Evolutionary conservation across 2,329 filamentous ascomycete genomes (phyloP).

Genomic region (Arthrobotrys pseudoclavata): DNA sequence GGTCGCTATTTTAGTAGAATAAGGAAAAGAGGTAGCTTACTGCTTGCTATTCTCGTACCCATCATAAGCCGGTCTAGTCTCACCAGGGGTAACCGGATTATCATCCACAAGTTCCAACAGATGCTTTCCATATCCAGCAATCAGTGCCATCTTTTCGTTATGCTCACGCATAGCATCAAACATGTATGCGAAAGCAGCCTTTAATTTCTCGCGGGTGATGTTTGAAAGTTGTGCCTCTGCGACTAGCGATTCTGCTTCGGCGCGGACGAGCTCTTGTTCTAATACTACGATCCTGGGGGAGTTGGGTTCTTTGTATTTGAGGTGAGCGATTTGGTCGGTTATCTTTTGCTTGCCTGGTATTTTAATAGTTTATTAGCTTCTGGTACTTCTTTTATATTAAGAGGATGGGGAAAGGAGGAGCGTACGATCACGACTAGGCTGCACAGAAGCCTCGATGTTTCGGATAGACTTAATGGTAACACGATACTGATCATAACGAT

Average conservation of each 20-base stretch:
- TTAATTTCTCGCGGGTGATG: slow-evolving; percentile 99
- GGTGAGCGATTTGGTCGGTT: slow-evolving; percentile 96
- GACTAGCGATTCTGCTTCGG: slow-evolving; percentile 98
- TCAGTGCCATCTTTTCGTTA: slow-evolving; percentile 97
- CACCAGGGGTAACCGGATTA: slow-evolving; percentile 94
- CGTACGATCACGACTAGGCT: slow-evolving; percentile 96
- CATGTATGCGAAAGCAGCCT: slow-evolving; percentile 97
- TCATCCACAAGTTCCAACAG: slow-evolving; percentile 97
- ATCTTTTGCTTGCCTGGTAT: slow-evolving; percentile 94
- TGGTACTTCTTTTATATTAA: not conserved
- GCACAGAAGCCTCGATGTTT: slow-evolving; percentile 98
- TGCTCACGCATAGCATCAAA: slow-evolving; percentile 98
- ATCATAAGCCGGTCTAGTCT: slow-evolving; percentile 95
- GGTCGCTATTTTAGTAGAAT: not conserved
- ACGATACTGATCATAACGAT: slow-evolving; percentile 98
- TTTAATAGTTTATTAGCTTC: slow-evolving; percentile 16
- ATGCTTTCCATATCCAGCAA: slow-evolving; percentile 97
- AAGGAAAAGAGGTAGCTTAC: slow-evolving; percentile 65
- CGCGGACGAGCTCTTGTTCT: slow-evolving; percentile 97
- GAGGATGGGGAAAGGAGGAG: slow-evolving; percentile 52
- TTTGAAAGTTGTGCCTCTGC: slow-evolving; percentile 98
- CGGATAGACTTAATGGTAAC: slow-evolving; percentile 99
- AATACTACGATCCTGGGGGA: slow-evolving; percentile 97
- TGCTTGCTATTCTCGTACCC: slow-evolving; percentile 98
- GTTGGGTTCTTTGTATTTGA: slow-evolving; percentile 99